Evolutionary conservation across 1,284 basidiomycete species (phyloP).

Genomic region (Cryptococcus deneoformans): DNA sequence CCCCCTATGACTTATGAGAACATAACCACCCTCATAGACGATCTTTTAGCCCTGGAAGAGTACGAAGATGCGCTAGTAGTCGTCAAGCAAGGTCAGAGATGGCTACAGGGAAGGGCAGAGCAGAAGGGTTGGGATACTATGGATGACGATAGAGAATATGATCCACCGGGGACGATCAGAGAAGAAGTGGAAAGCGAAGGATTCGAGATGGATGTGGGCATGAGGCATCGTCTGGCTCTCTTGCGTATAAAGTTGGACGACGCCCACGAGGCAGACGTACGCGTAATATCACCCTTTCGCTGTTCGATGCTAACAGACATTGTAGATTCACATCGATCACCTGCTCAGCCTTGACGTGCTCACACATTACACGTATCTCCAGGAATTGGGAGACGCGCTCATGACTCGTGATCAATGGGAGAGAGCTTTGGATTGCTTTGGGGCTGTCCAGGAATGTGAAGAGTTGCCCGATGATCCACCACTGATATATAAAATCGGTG

Average conservation of each 20-base stretch:
- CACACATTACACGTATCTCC: slow-evolving; percentile 73
- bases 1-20: slow-evolving; percentile 48
- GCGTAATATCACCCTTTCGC: slow-evolving; percentile 16
- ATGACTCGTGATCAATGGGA: slow-evolving; percentile 69
- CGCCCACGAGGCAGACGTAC: slow-evolving; percentile 73
- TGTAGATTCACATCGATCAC: slow-evolving; percentile 69
- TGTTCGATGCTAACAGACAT: slow-evolving; percentile 4
- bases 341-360: slow-evolving; percentile 67
- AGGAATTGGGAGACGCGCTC: slow-evolving; percentile 79
- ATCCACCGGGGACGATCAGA: slow-evolving; percentile 53
- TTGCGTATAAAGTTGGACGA: slow-evolving; percentile 79
- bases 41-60: slow-evolving; percentile 69
- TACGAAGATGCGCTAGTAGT: slow-evolving; percentile 67
- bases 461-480: slow-evolving; percentile 41
- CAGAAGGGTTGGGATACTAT: slow-evolving; percentile 73
- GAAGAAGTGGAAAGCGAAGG: slow-evolving; percentile 52
- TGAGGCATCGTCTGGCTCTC: slow-evolving; percentile 81
- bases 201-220: slow-evolving; percentile 71
- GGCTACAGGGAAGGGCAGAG: slow-evolving; percentile 78
- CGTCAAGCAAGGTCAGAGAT: slow-evolving; percentile 74
- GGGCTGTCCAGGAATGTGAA: slow-evolving; percentile 67
- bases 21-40: slow-evolving; percentile 72
- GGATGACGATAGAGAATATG: slow-evolving; percentile 86
- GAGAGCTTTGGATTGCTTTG: slow-evolving; percentile 74
- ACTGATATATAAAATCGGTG: slow-evolving; percentile 57